A percentile compares a stretch with the other conserved stretches of the same genome.
These are phyloP conservation scores for Sporothrix sp. DNA, from an alignment of 2,329 filamentous ascomycete species.

Conservation along the genomic window DNA sequence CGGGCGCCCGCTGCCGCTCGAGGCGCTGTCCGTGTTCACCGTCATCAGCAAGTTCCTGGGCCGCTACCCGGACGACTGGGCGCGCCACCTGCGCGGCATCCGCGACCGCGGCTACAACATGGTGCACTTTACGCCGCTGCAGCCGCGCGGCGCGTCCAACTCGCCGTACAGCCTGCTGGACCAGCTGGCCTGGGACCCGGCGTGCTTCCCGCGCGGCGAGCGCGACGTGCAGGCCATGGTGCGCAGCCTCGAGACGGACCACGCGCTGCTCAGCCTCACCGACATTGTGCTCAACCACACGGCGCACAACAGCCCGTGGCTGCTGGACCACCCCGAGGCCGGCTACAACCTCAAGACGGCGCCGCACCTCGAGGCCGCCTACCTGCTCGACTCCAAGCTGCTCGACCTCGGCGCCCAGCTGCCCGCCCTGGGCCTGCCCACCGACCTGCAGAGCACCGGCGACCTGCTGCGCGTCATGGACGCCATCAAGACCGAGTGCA, in stretches of 20 bases:
- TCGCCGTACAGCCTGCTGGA: slow-evolving; percentile 96
- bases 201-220: slow-evolving; percentile 76
- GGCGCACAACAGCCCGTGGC: slow-evolving; percentile 88
- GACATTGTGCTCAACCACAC: slow-evolving; percentile 99
- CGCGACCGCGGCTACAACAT: slow-evolving; percentile 93
- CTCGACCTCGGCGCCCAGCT: slow-evolving; percentile 71
- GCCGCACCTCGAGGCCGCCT: slow-evolving; percentile 61
- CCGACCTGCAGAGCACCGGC: slow-evolving; percentile 56
- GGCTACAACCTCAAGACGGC: slow-evolving; percentile 92
- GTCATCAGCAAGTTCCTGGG: slow-evolving; percentile 98
- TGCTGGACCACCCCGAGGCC: slow-evolving; percentile 86
- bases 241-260: slow-evolving; percentile 69
- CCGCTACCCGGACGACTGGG: slow-evolving; percentile 80
- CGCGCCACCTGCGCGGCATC: slow-evolving; percentile 79
- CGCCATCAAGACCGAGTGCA: slow-evolving; percentile 68
- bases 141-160: slow-evolving; percentile 79
- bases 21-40: slow-evolving; percentile 85
- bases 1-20: slow-evolving; percentile 64
- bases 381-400: slow-evolving; percentile 49
- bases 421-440: slow-evolving; percentile 62
- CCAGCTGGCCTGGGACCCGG: slow-evolving; percentile 76
- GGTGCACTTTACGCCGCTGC: slow-evolving; percentile 94
- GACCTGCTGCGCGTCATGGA: slow-evolving; percentile 78
- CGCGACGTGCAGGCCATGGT: slow-evolving; percentile 69
- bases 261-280: slow-evolving; percentile 78